A percentile compares a stretch with the other conserved stretches of the same genome.
These are phyloP conservation scores for Apiospora aurea DNA, from an alignment of 2,329 filamentous ascomycete species.

Conservation along the genomic window DNA sequence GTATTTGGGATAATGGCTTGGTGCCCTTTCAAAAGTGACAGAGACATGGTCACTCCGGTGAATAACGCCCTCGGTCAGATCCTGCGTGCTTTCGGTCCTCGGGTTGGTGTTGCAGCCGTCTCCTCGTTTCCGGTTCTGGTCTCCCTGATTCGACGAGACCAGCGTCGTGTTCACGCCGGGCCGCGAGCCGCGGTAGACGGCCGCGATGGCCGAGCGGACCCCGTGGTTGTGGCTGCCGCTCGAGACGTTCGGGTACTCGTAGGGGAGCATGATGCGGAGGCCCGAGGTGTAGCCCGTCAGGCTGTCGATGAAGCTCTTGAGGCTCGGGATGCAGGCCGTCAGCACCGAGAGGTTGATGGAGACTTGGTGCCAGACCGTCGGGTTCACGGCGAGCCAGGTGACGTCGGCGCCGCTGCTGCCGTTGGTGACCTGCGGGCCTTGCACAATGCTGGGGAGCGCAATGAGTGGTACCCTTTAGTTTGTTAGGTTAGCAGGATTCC, in stretches of 20 bases:
- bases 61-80: neutral
- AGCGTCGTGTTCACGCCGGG: neutral
- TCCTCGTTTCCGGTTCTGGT: neutral
- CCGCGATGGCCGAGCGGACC: neutral
- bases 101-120: neutral
- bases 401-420: slow-evolving; percentile 21
- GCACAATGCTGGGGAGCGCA: neutral
- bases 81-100: neutral
- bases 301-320: slow-evolving; percentile 31
- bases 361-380: slow-evolving; percentile 28
- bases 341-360: slow-evolving; percentile 30
- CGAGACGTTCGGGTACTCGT: neutral
- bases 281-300: neutral
- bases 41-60: neutral
- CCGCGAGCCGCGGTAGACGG: neutral
- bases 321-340: slow-evolving; percentile 32
- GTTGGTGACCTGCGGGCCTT: neutral
- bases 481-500: neutral
- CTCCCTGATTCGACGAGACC: neutral
- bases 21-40: neutral
- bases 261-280: neutral
- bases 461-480: slow-evolving; percentile 22
- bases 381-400: slow-evolving; percentile 26
- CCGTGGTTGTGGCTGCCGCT: neutral
- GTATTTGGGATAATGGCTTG: neutral